These are phyloP conservation scores for Xanthoconium separans DNA, from an alignment of 1,284 basidiomycete genomes.

Conservation along the genomic window DNA sequence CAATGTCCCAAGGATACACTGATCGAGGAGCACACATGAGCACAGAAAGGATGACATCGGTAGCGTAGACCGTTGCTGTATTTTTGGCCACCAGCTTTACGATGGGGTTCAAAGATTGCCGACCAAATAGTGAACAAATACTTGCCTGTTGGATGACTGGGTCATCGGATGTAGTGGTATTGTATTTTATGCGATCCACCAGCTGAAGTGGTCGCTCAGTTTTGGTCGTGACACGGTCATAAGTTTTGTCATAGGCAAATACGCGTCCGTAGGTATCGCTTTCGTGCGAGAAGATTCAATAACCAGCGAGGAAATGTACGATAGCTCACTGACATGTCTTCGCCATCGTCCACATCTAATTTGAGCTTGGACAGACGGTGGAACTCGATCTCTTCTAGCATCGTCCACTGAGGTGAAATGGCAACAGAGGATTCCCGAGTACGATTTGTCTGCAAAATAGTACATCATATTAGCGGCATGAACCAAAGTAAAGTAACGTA, in stretches of 20 bases:
- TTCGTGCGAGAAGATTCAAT: slow-evolving; percentile 7
- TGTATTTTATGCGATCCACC: slow-evolving; percentile 96
- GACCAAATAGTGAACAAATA: slow-evolving; percentile 1
- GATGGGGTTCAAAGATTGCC: slow-evolving; percentile 9
- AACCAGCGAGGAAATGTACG: neutral
- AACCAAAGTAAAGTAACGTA: slow-evolving; percentile 30
- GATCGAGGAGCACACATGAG: slow-evolving; percentile 96
- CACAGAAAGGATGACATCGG: slow-evolving; percentile 93
- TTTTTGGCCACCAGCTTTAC: slow-evolving; percentile 74
- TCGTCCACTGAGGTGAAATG: slow-evolving; percentile 89
- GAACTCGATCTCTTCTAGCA: slow-evolving; percentile 98
- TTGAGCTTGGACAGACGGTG: slow-evolving; percentile 88
- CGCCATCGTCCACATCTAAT: slow-evolving; percentile 89
- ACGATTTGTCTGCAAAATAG: slow-evolving; percentile 67
- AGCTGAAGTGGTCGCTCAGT: slow-evolving; percentile 88
- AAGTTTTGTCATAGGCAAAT: slow-evolving; percentile 92
- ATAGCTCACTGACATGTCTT: slow-evolving; percentile 70
- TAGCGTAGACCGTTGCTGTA: slow-evolving; percentile 87
- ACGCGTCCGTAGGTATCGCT: slow-evolving; percentile 89
- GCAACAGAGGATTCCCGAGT: slow-evolving; percentile 93
- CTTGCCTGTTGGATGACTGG: slow-evolving; percentile 87
- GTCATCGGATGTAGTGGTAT: slow-evolving; percentile 96
- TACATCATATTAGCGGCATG: slow-evolving; percentile 1
- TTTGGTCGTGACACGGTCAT: slow-evolving; percentile 95
- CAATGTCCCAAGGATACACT: slow-evolving; percentile 99